phyloP scores from a whole-genome alignment of 495 filamentous ascomycete species.

The Xeromyces bisporus region DNA sequence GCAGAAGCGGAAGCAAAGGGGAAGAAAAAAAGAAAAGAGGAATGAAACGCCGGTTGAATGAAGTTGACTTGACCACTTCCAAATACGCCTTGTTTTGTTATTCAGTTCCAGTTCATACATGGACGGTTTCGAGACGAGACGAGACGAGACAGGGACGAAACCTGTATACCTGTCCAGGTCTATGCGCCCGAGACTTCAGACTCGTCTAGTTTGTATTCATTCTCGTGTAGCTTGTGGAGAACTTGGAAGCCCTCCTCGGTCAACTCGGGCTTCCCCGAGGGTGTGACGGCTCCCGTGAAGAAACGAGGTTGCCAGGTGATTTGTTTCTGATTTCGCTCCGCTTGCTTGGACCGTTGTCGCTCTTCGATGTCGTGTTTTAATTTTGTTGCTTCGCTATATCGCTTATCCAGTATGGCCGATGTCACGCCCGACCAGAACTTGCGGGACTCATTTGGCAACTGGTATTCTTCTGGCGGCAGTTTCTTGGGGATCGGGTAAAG shows the following conservation, averaged over 20 bases:
- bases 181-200: conserved; percentile 27
- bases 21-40: too few relatives aligned
- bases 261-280: conserved; percentile 60
- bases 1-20: too few relatives aligned
- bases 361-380: conserved; percentile 88
- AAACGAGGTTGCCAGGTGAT: conserved; percentile 76
- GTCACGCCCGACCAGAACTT: conserved; percentile 81
- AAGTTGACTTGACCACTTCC: too few relatives aligned
- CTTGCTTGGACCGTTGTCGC: conserved; percentile 64
- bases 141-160: too few relatives aligned
- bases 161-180: too few relatives aligned
- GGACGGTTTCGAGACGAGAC: too few relatives aligned
- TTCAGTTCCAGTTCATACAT: too few relatives aligned
- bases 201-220: conserved; percentile 38
- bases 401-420: conserved; percentile 67
- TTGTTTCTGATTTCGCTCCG: conserved; percentile 49
- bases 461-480: conserved; percentile 54
- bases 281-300: conserved; percentile 59
- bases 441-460: conserved; percentile 80
- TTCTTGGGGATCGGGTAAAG: conserved; percentile 60
- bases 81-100: too few relatives aligned
- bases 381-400: conserved; percentile 67
- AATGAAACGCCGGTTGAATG: too few relatives aligned
- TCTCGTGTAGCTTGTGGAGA: conserved; percentile 48
- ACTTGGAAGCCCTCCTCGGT: conserved; percentile 59